These are phyloP conservation scores for Papiliotrema nemorosa DNA, from an alignment of 1,284 basidiomycete species.

Conservation along the genomic window DNA sequence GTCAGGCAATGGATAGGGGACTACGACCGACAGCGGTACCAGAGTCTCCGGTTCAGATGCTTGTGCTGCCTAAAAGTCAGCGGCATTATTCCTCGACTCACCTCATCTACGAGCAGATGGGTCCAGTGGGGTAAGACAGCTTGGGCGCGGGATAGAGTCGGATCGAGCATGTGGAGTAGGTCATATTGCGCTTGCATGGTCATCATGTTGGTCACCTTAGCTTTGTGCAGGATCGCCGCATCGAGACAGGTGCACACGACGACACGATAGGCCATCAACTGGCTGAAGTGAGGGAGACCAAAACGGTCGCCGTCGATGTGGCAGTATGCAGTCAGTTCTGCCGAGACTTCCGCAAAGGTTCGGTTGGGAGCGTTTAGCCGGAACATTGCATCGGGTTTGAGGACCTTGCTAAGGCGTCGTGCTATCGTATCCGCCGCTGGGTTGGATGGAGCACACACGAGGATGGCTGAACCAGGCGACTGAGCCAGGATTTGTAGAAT, in stretches of 20 bases:
- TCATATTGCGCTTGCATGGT: slow-evolving; percentile 29
- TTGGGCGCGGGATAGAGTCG: neutral
- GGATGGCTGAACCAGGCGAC: slow-evolving; percentile 31
- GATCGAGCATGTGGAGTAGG: slow-evolving; percentile 14
- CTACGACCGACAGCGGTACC: slow-evolving; percentile 42
- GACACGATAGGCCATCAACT: slow-evolving; percentile 39
- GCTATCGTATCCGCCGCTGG: slow-evolving; percentile 50
- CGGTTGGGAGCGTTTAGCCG: slow-evolving; percentile 43
- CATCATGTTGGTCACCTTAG: slow-evolving; percentile 37
- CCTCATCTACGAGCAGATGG: slow-evolving; percentile 49
- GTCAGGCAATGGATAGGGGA: slow-evolving; percentile 16
- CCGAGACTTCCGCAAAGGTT: slow-evolving; percentile 47
- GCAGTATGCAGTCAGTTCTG: slow-evolving; percentile 23
- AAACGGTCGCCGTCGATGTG: slow-evolving; percentile 27
- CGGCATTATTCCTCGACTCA: slow-evolving; percentile 6
- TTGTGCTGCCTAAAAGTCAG: slow-evolving; percentile 40
- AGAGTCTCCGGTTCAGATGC: slow-evolving; percentile 45
- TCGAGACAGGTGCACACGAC: slow-evolving; percentile 44
- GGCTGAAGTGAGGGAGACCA: slow-evolving; percentile 21
- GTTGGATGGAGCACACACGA: slow-evolving; percentile 47
- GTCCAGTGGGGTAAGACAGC: slow-evolving; percentile 41
- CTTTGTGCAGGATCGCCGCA: slow-evolving; percentile 35
- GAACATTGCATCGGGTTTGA: slow-evolving; percentile 25
- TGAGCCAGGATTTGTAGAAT: slow-evolving; percentile 41
- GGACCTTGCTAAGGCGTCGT: slow-evolving; percentile 26